Percentiles rank a stretch among this genome's conserved stretches.
Evolutionary conservation across 2,329 filamentous ascomycete species (phyloP).

Genomic region (Phaeosphaeriaceae sp.): DNA sequence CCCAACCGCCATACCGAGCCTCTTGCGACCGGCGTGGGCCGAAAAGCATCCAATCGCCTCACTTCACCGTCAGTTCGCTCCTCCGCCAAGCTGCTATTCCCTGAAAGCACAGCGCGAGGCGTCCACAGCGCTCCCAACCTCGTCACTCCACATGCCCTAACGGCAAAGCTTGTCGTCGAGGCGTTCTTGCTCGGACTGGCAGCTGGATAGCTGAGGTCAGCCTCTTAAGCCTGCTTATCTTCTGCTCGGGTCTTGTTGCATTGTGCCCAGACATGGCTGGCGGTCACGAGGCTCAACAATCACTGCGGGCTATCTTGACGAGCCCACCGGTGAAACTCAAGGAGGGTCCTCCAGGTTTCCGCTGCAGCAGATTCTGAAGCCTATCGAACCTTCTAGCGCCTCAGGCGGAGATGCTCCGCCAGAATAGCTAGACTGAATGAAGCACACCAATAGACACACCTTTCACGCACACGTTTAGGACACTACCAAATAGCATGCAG

Average conservation of each 20-base stretch:
- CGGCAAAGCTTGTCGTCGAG: slow-evolving; percentile 35
- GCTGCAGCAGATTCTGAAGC: background rate
- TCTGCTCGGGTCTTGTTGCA: slow-evolving; percentile 14
- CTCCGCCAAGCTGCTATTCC: slow-evolving; percentile 23
- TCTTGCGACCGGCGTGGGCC: slow-evolving; percentile 16
- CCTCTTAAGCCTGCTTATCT: slow-evolving; percentile 30
- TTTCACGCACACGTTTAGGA: background rate
- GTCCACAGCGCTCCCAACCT: slow-evolving; percentile 8
- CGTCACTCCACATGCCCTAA: slow-evolving; percentile 20
- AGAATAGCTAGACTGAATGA: background rate
- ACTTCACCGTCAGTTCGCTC: slow-evolving; percentile 5
- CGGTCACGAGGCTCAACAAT: slow-evolving; percentile 33
- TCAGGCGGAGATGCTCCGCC: background rate
- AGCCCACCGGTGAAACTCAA: slow-evolving; percentile 4
- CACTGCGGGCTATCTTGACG: background rate
- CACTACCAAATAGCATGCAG: background rate
- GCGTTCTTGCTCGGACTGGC: slow-evolving; percentile 17
- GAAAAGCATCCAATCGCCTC: slow-evolving; percentile 16
- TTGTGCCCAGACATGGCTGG: slow-evolving; percentile 20
- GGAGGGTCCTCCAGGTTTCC: background rate
- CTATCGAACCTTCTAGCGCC: background rate
- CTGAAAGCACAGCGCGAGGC: slow-evolving; percentile 14
- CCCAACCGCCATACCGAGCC: slow-evolving; percentile 7
- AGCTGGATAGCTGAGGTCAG: slow-evolving; percentile 20
- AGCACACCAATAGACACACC: background rate